phyloP scores from a whole-genome alignment of 139 green algal genomes.

The Spirogloea muscicola region DNA sequence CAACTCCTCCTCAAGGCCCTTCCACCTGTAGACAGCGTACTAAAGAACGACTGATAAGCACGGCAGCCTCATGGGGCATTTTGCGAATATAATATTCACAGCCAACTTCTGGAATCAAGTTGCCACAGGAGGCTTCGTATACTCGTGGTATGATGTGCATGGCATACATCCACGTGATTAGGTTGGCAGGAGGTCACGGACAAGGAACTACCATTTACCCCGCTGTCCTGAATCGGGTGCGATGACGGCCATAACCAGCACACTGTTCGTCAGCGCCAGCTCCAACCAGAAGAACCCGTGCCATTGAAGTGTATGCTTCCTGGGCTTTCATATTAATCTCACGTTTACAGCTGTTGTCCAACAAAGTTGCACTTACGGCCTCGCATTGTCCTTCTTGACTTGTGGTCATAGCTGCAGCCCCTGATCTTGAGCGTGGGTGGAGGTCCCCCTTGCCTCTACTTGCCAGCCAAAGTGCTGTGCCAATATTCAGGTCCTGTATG shows the following conservation, averaged over 20 bases:
- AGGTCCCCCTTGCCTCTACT: slow-evolving; percentile 4
- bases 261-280: slow-evolving; percentile 92
- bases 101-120: neutral
- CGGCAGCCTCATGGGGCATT: neutral
- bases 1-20: slow-evolving; percentile 66
- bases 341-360: neutral
- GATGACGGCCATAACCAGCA: slow-evolving; percentile 86
- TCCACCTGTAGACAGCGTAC: slow-evolving; percentile 15
- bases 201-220: slow-evolving; percentile 39
- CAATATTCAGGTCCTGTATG: slow-evolving; percentile 83
- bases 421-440: neutral
- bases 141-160: too few species aligned
- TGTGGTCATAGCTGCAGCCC: neutral
- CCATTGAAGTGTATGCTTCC: slow-evolving; percentile 51
- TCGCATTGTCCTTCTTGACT: neutral
- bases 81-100: neutral
- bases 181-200: too few species aligned
- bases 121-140: too few species aligned
- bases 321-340: neutral
- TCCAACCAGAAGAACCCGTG: slow-evolving; percentile 78
- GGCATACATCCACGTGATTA: too few species aligned
- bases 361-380: neutral
- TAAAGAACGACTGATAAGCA: neutral
- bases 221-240: slow-evolving; percentile 60
- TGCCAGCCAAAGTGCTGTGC: slow-evolving; percentile 78